These are phyloP conservation scores for Corchorus capsularis DNA, from an alignment of 345 rosid genomes.

Conservation along the genomic window DNA sequence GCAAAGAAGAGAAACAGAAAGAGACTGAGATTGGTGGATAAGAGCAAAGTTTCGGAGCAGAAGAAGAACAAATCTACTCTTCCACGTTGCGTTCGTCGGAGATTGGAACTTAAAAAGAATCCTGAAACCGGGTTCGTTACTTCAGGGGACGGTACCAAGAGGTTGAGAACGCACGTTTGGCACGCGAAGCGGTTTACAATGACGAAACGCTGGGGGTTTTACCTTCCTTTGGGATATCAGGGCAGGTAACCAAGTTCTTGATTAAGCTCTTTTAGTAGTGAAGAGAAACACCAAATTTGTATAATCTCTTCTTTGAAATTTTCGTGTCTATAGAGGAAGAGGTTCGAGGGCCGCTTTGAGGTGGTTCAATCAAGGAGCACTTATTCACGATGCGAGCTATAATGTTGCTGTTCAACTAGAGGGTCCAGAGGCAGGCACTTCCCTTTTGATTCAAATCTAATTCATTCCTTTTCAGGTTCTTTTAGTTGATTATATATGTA, in stretches of 20 bases:
- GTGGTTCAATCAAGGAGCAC: constrained; percentile 63
- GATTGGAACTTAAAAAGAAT: constrained; percentile 63
- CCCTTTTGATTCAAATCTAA: constrained; percentile 12
- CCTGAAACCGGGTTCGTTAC: constrained; percentile 56
- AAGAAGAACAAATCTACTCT: constrained; percentile 22
- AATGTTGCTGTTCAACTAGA: constrained; percentile 62
- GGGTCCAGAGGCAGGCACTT: constrained; percentile 72
- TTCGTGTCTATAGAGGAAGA: constrained; percentile 58
- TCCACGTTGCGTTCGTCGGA: constrained; percentile 59
- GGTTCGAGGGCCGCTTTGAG: constrained; percentile 85
- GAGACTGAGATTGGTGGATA: constrained; percentile 38
- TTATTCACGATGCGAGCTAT: constrained; percentile 83
- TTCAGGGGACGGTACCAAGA: constrained; percentile 85
- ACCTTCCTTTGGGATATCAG: constrained; percentile 85
- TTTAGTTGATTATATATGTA: constrained; percentile 1
- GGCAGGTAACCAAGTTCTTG: constrained; percentile 56
- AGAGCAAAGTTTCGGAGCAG: constrained; percentile 16
- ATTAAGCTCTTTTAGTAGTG: background rate
- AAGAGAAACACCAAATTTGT: background rate
- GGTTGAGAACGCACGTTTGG: constrained; percentile 93
- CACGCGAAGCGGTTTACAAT: constrained; percentile 85
- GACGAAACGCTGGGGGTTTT: constrained; percentile 81
- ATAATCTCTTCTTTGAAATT: background rate
- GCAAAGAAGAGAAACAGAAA: constrained; percentile 50
- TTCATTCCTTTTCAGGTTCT: background rate